Evolutionary conservation across 805 yeast genomes (phyloP).

Genomic region (Spathaspora girioi): DNA sequence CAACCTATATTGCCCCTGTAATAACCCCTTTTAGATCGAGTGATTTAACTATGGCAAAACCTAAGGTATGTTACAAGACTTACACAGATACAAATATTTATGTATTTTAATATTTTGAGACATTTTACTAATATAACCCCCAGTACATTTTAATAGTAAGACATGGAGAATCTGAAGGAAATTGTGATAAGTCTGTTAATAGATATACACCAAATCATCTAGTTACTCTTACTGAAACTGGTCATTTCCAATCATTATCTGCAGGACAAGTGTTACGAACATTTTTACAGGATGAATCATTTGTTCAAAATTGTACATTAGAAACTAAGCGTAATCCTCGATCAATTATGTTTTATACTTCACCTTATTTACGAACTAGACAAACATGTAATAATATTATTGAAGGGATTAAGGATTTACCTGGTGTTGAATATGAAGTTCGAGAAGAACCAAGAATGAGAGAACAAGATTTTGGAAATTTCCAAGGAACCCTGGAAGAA

Average conservation of each 20-base stretch:
- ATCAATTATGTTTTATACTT: conserved; percentile 71
- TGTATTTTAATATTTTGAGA: neutral
- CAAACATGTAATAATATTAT: conserved; percentile 76
- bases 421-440: conserved; percentile 45
- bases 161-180: conserved; percentile 93
- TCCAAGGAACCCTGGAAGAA: conserved; percentile 70
- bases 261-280: conserved; percentile 56
- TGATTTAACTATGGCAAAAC: conserved; percentile 5
- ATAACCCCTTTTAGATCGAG: no score
- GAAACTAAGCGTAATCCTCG: conserved; percentile 16
- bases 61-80: conserved; percentile 4
- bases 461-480: conserved; percentile 94
- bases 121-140: neutral
- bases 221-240: conserved; percentile 67
- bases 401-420: conserved; percentile 49
- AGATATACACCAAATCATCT: conserved; percentile 75
- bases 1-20: neutral
- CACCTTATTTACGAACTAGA: conserved; percentile 82
- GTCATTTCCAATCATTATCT: conserved; percentile 57
- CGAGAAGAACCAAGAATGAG: conserved; percentile 89
- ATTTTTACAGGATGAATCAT: conserved; percentile 36
- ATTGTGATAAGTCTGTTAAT: conserved; percentile 80
- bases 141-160: conserved; percentile 74
- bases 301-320: conserved; percentile 11
- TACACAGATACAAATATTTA: neutral